Evolutionary conservation across 371 early-diverging fungal genomes (phyloP), one percentile per base, ranked within the genome.

Genomic region (Apophysomyces sp.): DNA sequence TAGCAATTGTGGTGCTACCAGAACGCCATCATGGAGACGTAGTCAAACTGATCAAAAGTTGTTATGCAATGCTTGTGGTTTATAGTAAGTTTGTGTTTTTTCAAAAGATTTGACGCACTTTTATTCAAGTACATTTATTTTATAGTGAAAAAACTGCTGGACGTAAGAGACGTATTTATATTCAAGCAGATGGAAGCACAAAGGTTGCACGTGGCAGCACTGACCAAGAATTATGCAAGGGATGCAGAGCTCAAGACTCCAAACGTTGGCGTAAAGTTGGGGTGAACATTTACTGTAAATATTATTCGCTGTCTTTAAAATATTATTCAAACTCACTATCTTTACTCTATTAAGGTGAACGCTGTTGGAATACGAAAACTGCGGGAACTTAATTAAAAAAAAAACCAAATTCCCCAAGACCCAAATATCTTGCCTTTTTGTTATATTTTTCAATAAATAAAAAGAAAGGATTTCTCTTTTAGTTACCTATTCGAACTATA

Each of bases 1-100:
- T 69, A 69, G 74, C 40, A 96, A 99, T 80, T 99, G 99, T 67
- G 82, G 84, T 5, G 88, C 93, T 4, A 91, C 90, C 2, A 85
- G 83, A 8, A 96, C 99, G 1, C 97, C 98, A 0, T 87, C 97
- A 2, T 99, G 99, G 99, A 85, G 99, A 36, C 82, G 98, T 49
- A 89, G 91, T 30, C 81, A 83, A 16, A 72, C 87, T 44, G 89
- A 87, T 28, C 86, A 90, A 32, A 37, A 57, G 4, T 74, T 89
- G 1, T 77, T 97, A 11, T 98, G 98, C 81, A 98, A 98, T 74
- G 97, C 98, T 3, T 98, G 98, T 69, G 98, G 98, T 1, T 78
- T 99, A 49, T 98, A 98, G 80, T 91, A 83, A 81, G 77, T 78
- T 8, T n/a, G n/a, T n/a, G n/a, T n/a, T n/a, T n/a, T n/a, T n/a